Conservation (phyloP, 2,329 filamentous ascomycete species). For the Colletotrichum lentis region DNA sequence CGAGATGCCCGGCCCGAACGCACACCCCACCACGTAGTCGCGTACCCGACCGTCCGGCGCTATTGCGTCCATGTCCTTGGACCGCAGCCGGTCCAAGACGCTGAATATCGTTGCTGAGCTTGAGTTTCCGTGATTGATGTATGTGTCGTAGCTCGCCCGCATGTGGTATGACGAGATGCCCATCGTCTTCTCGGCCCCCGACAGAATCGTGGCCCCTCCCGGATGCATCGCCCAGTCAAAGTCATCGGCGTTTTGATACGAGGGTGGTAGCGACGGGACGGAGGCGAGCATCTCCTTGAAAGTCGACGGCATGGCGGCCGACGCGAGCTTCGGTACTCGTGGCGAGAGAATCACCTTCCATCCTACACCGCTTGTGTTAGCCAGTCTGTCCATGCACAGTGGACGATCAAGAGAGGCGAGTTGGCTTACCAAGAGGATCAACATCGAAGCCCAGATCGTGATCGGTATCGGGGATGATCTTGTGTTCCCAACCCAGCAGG, state of each 20-base stretch:
- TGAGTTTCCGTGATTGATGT: slow-evolving; percentile 73
- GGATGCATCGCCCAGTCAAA: slow-evolving; percentile 81
- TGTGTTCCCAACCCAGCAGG: slow-evolving; percentile 71
- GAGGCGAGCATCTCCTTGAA: slow-evolving; percentile 64
- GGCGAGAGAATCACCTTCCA: slow-evolving; percentile 74
- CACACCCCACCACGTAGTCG: slow-evolving; percentile 71
- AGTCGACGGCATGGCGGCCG: slow-evolving; percentile 59
- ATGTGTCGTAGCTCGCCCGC: slow-evolving; percentile 74
- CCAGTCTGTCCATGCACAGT: background rate
- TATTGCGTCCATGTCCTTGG: slow-evolving; percentile 66
- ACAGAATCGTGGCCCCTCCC: slow-evolving; percentile 71
- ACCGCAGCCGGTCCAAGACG: slow-evolving; percentile 68
- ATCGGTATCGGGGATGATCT: slow-evolving; percentile 68
- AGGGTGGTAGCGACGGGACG: slow-evolving; percentile 54
- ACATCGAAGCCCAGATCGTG: slow-evolving; percentile 71
- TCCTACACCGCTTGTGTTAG: slow-evolving; percentile 48
- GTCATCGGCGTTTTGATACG: slow-evolving; percentile 58
- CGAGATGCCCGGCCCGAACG: slow-evolving; percentile 74
- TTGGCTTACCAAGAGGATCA: slow-evolving; percentile 62
- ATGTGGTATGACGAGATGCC: slow-evolving; percentile 69
- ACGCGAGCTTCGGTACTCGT: slow-evolving; percentile 66
- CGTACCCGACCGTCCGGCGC: slow-evolving; percentile 58
- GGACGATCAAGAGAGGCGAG: background rate
- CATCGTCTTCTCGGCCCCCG: slow-evolving; percentile 68
- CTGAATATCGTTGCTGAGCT: slow-evolving; percentile 75